Evolutionary conservation across 148 eudicot genomes (phyloP).

Genomic region (Cornus florida): DNA sequence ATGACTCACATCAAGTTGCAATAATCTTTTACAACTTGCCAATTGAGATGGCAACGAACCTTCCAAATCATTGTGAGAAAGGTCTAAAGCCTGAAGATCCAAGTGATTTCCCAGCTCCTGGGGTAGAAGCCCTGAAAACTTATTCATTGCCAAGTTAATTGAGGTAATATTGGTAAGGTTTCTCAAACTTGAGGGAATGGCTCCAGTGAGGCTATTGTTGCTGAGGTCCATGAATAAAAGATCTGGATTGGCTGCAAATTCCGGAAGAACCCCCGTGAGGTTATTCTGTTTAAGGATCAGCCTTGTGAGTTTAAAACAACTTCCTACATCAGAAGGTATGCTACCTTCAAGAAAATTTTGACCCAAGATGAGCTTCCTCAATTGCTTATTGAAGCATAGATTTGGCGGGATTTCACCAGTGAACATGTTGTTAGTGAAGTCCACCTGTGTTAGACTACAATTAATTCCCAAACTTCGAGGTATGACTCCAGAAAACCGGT

Average conservation of each 20-base stretch:
- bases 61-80: conserved; percentile 56
- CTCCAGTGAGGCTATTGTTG: conserved; percentile 49
- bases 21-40: conserved; percentile 41
- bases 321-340: conserved; percentile 61
- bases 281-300: conserved; percentile 58
- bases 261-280: conserved; percentile 62
- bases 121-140: conserved; percentile 57
- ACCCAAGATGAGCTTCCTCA: conserved; percentile 47
- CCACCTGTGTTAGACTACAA: conserved; percentile 47
- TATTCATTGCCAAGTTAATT: conserved; percentile 57
- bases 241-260: conserved; percentile 42
- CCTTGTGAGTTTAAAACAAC: conserved; percentile 56
- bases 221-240: conserved; percentile 54
- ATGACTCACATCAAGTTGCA: conserved; percentile 42
- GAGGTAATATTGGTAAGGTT: conserved; percentile 42
- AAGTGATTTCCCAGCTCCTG: conserved; percentile 52
- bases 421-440: conserved; percentile 65
- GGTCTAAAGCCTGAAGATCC: conserved; percentile 43
- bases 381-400: conserved; percentile 54
- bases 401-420: conserved; percentile 64
- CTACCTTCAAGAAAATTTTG: conserved; percentile 57
- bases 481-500: conserved; percentile 63
- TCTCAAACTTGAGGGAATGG: conserved; percentile 50
- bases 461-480: conserved; percentile 67
- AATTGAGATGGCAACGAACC: conserved; percentile 63